phyloP scores from a whole-genome alignment of 2,329 filamentous ascomycete genomes.

The Diplodia sapinea region DNA sequence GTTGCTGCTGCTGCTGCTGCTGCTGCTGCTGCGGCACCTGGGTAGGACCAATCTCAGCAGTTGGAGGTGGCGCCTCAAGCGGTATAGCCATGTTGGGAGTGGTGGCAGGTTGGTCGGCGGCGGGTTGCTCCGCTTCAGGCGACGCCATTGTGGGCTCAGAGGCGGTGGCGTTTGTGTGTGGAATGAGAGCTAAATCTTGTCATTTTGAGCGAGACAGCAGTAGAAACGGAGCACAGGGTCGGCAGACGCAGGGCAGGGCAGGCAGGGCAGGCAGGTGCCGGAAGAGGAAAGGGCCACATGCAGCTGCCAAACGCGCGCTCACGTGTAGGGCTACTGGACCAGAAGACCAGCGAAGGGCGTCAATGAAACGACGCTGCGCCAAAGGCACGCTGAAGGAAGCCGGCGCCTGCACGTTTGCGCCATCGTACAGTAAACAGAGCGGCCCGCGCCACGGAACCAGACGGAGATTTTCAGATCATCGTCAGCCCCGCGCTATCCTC shows the following conservation, averaged over 20 bases:
- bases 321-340: not conserved
- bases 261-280: not conserved
- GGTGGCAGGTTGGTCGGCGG: not conserved
- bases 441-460: conserved; percentile 4
- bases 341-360: not conserved
- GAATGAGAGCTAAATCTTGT: too few relatives aligned
- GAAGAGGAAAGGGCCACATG: conserved; percentile 8
- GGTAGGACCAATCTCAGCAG: not conserved
- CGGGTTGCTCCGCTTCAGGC: not conserved
- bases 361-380: not conserved
- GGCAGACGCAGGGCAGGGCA: not conserved
- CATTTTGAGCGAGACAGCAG: not conserved
- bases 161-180: not conserved
- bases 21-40: not conserved
- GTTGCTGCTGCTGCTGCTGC: not conserved
- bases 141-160: not conserved
- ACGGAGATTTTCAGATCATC: not conserved
- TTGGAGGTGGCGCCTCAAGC: not conserved
- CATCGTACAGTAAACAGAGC: not conserved
- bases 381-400: not conserved
- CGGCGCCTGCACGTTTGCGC: conserved; percentile 5
- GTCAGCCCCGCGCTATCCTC: not conserved
- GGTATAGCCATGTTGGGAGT: not conserved
- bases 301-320: conserved; percentile 2
- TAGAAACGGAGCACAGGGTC: not conserved